Evolutionary conservation across 306 rosid species (phyloP), one percentile per base, ranked within the genome.

Genomic region (Leucaena leucocephala): DNA sequence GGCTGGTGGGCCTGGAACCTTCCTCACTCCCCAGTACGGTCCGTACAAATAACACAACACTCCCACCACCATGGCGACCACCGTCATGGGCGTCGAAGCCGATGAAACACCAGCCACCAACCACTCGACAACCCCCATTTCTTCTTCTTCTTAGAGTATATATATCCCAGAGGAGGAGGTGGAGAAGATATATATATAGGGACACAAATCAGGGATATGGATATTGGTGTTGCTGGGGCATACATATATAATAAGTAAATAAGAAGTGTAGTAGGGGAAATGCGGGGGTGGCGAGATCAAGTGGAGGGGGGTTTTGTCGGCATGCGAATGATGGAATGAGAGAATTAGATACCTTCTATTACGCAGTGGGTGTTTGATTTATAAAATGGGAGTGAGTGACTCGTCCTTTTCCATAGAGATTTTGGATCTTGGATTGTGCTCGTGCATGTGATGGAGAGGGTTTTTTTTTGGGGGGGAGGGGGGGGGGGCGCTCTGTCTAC

Each of bases 1-100:
- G 8, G 94, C 62, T n/a, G 94, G 88, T 44, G 99, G 99, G 52
- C 98, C 97, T 39, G 99, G 99, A 35, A 95, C 88, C 82, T 82
- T 86, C 87, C 97, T 90, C 2, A 93, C 94, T 0, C 91, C 90
- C 97, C 98, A 91, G 79, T 85, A 90, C 0, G 98, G 99, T 55
- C 82, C 82, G 76, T 89, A 93, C 4, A 91, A 79, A 75, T 95
- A 95, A 0, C 54, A 83, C 84, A 85, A 34, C 1, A 86, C 45
- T 14, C 94, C 96, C 19, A 67, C 89, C n/a, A 85, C 34, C 16
- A 90, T 21, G 16, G 84, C 85, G 80, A 86, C 8, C 74, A 81
- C 19, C 14, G 91, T 90, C 73, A 86, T 80, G 22, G 80, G 55
- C 72, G 80, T 36, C 17, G 94, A 82, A 5, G 69, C 68, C 34